phyloP scores from a whole-genome alignment of 805 yeast genomes.

The Suhomyces kilbournensis region DNA sequence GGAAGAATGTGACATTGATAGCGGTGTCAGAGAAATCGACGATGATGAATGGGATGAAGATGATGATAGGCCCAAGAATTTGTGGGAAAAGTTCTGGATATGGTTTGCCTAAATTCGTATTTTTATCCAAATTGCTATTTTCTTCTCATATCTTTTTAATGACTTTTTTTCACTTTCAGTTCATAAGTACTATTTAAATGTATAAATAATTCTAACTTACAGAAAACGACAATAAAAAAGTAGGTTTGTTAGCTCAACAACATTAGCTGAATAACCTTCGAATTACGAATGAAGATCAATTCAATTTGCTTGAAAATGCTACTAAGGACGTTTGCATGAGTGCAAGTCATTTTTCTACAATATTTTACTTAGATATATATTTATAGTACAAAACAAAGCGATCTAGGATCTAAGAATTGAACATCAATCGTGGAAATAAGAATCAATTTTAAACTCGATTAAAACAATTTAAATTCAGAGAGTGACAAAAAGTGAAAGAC shows the following conservation, averaged over 20 bases:
- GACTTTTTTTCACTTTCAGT: background rate
- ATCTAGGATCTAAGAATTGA: background rate
- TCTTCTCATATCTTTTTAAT: background rate
- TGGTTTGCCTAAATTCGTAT: constrained; percentile 6
- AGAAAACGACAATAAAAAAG: too few species aligned
- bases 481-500: background rate
- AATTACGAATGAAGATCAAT: too few species aligned
- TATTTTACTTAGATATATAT: background rate
- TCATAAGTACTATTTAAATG: background rate
- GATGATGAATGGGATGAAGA: constrained; percentile 53
- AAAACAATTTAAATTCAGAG: background rate
- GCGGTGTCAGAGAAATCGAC: constrained; percentile 64
- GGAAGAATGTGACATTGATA: constrained; percentile 66
- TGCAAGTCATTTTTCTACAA: background rate
- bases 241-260: too few species aligned
- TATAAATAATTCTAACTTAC: background rate
- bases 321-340: too few species aligned
- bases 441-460: background rate
- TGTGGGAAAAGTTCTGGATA: constrained; percentile 58
- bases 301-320: too few species aligned
- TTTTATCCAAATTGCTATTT: background rate
- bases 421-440: background rate
- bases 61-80: constrained; percentile 47
- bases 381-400: background rate
- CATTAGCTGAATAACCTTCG: too few species aligned